Percentiles rank a stretch among this genome's conserved stretches.
Evolutionary conservation across 805 yeast species (phyloP).

Genomic region (Teunomyces kruisii): DNA sequence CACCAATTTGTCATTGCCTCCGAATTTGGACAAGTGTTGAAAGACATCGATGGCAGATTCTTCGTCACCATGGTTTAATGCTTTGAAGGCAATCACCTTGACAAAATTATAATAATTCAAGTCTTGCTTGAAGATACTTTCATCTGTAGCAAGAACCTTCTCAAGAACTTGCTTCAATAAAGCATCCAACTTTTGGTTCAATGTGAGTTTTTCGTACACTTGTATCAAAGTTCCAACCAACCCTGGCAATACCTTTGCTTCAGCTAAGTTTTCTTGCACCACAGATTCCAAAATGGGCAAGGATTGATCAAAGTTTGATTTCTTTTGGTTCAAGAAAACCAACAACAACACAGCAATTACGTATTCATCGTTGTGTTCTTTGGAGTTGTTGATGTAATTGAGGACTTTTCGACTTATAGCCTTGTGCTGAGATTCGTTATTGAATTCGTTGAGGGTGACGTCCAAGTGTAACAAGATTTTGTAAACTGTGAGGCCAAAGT

Average conservation of each 20-base stretch:
- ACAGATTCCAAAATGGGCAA: conserved; percentile 6
- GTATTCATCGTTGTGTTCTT: conserved; percentile 11
- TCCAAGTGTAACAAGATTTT: conserved; percentile 28
- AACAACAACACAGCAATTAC: conserved; percentile 30
- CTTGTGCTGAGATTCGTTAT: conserved; percentile 12
- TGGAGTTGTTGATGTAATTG: conserved; percentile 7
- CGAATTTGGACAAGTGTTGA: conserved; percentile 16
- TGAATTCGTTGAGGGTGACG: conserved; percentile 27
- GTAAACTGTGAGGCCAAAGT: conserved; percentile 29
- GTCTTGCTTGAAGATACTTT: conserved; percentile 5
- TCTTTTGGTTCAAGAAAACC: conserved; percentile 22
- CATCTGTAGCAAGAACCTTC: background rate
- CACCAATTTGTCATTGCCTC: conserved; percentile 23
- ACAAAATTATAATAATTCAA: conserved; percentile 23
- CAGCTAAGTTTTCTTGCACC: background rate
- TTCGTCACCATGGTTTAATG: conserved; percentile 16
- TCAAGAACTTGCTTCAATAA: background rate
- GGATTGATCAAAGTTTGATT: conserved; percentile 25
- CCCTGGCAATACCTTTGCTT: conserved; percentile 6
- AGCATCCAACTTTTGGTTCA: too few species aligned
- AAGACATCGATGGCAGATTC: conserved; percentile 15
- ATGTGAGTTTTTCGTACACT: background rate
- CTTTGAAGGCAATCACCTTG: conserved; percentile 31
- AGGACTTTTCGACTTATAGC: conserved; percentile 19
- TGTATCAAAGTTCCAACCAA: conserved; percentile 14